phyloP scores from a whole-genome alignment of 768 basidiomycete species.

The Postia placenta region DNA sequence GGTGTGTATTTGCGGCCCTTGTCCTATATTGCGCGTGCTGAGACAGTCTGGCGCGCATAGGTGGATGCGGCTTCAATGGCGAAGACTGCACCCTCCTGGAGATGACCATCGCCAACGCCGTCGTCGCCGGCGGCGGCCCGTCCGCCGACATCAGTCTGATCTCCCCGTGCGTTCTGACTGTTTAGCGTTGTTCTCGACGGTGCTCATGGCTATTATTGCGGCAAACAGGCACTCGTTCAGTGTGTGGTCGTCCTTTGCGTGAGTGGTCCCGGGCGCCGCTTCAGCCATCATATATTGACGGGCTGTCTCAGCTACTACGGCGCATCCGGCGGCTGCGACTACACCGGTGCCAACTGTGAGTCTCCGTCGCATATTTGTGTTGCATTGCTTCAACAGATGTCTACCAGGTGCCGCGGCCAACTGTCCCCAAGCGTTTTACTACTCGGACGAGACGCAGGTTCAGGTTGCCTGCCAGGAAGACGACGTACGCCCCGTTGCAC shows the following conservation, averaged over 20 bases:
- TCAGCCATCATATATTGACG: background rate
- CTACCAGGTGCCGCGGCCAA: constrained; percentile 25
- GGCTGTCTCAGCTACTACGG: background rate
- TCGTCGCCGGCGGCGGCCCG: constrained; percentile 37
- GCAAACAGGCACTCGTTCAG: constrained; percentile 31
- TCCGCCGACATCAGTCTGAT: constrained; percentile 46
- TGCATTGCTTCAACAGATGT: background rate
- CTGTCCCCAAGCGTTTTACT: constrained; percentile 41
- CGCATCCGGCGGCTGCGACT: constrained; percentile 32
- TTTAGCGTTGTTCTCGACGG: too few species aligned
- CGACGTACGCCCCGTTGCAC: constrained; percentile 30
- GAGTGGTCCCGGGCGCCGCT: background rate
- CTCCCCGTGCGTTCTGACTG: constrained; percentile 28
- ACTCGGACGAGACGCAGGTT: constrained; percentile 37
- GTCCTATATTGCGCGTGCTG: too few species aligned
- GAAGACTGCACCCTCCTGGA: constrained; percentile 44
- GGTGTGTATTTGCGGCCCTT: constrained; percentile 25
- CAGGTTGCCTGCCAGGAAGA: constrained; percentile 40
- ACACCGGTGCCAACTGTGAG: constrained; percentile 39
- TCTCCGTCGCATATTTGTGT: background rate
- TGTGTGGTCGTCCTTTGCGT: constrained; percentile 36
- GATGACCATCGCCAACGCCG: constrained; percentile 40
- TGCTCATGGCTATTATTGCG: too few species aligned
- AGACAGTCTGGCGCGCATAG: constrained; percentile 26
- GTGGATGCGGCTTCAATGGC: constrained; percentile 37